phyloP scores from a whole-genome alignment of 768 basidiomycete genomes.

The Russula griseocarnosa region DNA sequence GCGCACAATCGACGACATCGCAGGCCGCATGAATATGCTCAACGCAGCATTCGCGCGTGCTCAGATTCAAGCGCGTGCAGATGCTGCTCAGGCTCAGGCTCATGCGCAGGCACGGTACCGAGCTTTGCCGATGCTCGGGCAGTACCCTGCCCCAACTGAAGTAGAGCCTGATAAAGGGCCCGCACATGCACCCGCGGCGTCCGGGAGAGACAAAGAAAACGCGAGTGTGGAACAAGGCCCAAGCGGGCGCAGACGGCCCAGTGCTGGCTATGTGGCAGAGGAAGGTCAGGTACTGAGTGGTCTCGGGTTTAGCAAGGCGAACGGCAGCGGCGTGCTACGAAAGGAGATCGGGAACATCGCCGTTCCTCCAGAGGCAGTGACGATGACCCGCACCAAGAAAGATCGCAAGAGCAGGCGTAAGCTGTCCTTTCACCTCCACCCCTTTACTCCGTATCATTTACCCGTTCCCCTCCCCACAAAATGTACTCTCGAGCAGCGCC shows the following conservation, averaged over 20 bases:
- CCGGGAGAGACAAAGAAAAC: slow-evolving; percentile 40
- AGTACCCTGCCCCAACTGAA: slow-evolving; percentile 8
- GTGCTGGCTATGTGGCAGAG: slow-evolving; percentile 24
- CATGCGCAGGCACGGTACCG: slow-evolving; percentile 13
- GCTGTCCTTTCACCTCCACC: slow-evolving; percentile 29
- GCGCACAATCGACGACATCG: slow-evolving; percentile 43
- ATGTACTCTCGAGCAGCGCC: slow-evolving; percentile 7
- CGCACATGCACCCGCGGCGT: slow-evolving; percentile 3
- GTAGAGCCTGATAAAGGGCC: slow-evolving; percentile 20
- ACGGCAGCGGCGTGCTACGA: slow-evolving; percentile 34
- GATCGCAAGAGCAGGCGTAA: slow-evolving; percentile 54
- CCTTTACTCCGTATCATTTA: not conserved
- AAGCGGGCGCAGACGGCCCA: slow-evolving; percentile 29
- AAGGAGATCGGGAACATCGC: slow-evolving; percentile 53
- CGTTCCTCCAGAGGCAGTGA: slow-evolving; percentile 36
- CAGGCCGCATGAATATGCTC: slow-evolving; percentile 45
- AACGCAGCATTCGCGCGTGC: slow-evolving; percentile 29
- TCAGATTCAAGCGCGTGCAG: slow-evolving; percentile 27
- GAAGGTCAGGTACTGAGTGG: slow-evolving; percentile 32
- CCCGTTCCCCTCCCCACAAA: not conserved
- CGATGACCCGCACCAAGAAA: slow-evolving; percentile 44
- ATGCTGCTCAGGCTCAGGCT: slow-evolving; percentile 16
- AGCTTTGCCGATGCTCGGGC: slow-evolving; percentile 13
- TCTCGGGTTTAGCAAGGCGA: slow-evolving; percentile 34
- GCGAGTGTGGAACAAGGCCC: slow-evolving; percentile 26